These are phyloP conservation scores for Echinosophora koreensis DNA, from an alignment of 306 rosid species.

Conservation along the genomic window DNA sequence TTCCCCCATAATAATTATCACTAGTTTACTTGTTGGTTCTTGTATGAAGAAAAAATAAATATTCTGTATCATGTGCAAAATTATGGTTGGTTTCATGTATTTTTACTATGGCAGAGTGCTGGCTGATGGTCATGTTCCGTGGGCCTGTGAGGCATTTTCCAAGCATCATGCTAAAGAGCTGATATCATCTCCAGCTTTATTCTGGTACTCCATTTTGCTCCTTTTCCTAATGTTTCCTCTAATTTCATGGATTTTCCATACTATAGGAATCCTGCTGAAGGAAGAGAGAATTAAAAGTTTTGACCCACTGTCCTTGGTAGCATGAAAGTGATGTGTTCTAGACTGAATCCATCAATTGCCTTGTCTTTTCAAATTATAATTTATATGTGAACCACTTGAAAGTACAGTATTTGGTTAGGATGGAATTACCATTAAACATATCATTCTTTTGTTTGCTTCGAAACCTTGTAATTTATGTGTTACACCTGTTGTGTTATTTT, in stretches of 20 bases:
- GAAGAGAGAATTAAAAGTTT: not conserved
- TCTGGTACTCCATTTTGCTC: constrained; percentile 67
- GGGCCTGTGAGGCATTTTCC: constrained; percentile 99
- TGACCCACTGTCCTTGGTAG: not conserved
- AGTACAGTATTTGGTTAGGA: not conserved
- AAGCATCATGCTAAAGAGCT: constrained; percentile 82
- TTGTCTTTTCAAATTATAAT: too few relatives aligned
- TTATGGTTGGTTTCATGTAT: constrained; percentile 31
- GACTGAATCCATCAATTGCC: not conserved
- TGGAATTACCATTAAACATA: not conserved
- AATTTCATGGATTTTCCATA: constrained; percentile 19
- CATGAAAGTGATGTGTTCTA: not conserved
- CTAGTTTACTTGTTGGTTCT: constrained; percentile 29
- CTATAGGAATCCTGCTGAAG: constrained; percentile 27
- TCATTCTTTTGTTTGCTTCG: too few relatives aligned
- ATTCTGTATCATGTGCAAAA: constrained; percentile 27
- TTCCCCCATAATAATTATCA: constrained; percentile 1
- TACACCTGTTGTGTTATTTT: constrained; percentile 43
- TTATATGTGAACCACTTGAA: too few relatives aligned
- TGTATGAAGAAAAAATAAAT: constrained; percentile 22
- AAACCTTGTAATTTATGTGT: not conserved
- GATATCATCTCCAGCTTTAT: constrained; percentile 69
- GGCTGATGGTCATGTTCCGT: constrained; percentile 95
- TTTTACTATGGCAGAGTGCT: constrained; percentile 72
- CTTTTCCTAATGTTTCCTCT: constrained; percentile 30